Base-by-base conservation (phyloP, 2,329 filamentous ascomycete species). In the Pseudodiploospora longispora region DNA sequence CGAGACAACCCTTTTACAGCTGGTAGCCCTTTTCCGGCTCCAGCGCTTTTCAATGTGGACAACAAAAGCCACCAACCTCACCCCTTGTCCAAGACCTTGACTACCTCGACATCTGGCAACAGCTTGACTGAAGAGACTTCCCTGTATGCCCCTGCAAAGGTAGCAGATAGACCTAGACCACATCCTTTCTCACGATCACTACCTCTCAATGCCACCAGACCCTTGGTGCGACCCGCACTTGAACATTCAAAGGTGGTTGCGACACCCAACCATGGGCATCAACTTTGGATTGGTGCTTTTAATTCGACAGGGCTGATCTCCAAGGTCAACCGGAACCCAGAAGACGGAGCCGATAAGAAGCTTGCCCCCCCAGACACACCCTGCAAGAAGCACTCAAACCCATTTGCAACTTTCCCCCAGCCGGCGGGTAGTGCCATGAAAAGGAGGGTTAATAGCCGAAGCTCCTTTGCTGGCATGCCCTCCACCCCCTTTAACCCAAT, bases 271-370 rank as follows among this genome's bases (percentile, higher is more conserved):
- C 61, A 59, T 6, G 51, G 56, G 1, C 56, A 58, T 6, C 88
- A 83, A 58, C 85, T 90, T 27, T 75, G 86, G 44, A 83, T 86
- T 30, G 82, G 85, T 35, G 89, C 89, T 6, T 96, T 96, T 65
- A 89, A 88, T 72, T 97, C 93, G 1, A 97, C 93, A 1, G 90
- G 91, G 1, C 71, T 98, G 29, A 84, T 98, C 43, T 96, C 93
- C 8, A 98, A 98, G 68, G 87, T 94, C 63, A 94, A 93, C 58
- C 83, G 87, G 46, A 83, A 87, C 60, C 78, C 83, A 0, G 87
- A 96, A 53, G 77, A 87, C 41, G 76, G 71, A 62, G 57, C 51
- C 66, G 70, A 58, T 65, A 68, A 74, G 63, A 81, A 83, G 59
- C 69, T 78, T 56, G 75, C 78, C 30, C 90, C 95, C 73, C 91